Base-by-base conservation (phyloP, 2,329 filamentous ascomycete genomes). In the Elsinoe fawcettii region DNA sequence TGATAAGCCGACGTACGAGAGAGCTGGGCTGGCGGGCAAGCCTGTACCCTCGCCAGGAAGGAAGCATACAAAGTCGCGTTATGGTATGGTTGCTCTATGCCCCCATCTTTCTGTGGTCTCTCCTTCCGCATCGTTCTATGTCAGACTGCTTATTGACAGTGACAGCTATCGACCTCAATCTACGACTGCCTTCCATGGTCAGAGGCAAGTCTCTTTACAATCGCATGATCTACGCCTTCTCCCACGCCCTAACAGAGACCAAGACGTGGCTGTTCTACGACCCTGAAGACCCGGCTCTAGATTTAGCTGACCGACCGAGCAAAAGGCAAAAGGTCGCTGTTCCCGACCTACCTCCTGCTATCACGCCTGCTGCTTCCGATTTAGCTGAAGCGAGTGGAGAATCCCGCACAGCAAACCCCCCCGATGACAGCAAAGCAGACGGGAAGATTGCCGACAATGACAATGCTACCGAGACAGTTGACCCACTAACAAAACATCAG, bases 131-230 rank as follows among this genome's bases (percentile, higher is more conserved):
- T 37, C 34, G 3, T n/a, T 37, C 34, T 37, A 12, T 37, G 3
- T 12, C 20, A 5, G 18, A n/a, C 12, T 18, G 7, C 3, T 9
- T n/a, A 5, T 20, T 46, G 11, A 46, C 7, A n/a, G 9, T 2
- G 3, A 9, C 11, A 93, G 88, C 85, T 25, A 81, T 97, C 46
- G 83, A 92, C 64, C 77, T 87, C 53, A 85, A 97, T 59, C 78
- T 99, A 25, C 81, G 85, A 16, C 75, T 79, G 4, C 80, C 84
- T 0, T 84, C 84, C 0, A 96, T 96, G 88, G 70, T 89, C 6
- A 85, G 84, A 56, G 90, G 90, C 2, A 93, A 90, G 69, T 90
- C 87, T 62, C 86, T 84, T 0, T 96, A 95, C 65, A 85, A 91
- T 61, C 78, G 89, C 46, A 74, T 96, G 12, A 69, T 85, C 5